Base-by-base conservation (phyloP, 805 yeast species). In the Candida hispaniensis region DNA sequence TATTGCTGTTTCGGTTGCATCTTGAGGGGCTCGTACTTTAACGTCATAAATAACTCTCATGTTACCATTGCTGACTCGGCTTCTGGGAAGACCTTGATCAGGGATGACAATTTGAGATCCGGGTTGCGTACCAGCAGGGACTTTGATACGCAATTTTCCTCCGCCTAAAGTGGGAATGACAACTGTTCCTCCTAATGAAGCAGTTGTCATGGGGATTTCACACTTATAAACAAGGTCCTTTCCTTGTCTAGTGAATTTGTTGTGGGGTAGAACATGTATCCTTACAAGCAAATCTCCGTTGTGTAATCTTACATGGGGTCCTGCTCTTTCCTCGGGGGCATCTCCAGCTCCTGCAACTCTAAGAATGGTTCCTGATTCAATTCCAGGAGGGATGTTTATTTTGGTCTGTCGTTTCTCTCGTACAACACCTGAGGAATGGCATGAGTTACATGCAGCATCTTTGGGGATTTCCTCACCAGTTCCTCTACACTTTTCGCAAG, bases 131-230 rank as follows among this genome's bases (percentile, higher is more conserved):
- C 95, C 97, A 0, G 80, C 61, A 34, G 93, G 75, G 8, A 91
- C 76, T 56, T 74, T 81, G 39, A 91, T 59, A 55, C 83, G 79
- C 34, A 93, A 62, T 20, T 67, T 67, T 24, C 69, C 69, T 4
- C 93, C 96, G 44, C 75, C 82, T 16, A 91, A 69, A 0, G 98
- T 88, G 19, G 97, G 97, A n/a, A 91, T 71, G 30, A 78, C 73
- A 14, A 91, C 69, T 27, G 72, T 74, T 22, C 99, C 99, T 42
- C 99, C 99, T 27, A 91, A 64, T 0, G 95, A 85, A 1, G 98
- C 98, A 0, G 98, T 91, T 1, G 98, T 91, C 74, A 83, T 79
- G 30, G 91, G 79, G 34, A 91, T 74, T 26, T 73, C 72, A 29
- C 75, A 72, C 16, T 66, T 64, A 49, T 73, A 69, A 39, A 79